Evolutionary conservation across 331 rosid species (phyloP), one percentile per base, ranked within the genome.

Genomic region (Malus hybrid): DNA sequence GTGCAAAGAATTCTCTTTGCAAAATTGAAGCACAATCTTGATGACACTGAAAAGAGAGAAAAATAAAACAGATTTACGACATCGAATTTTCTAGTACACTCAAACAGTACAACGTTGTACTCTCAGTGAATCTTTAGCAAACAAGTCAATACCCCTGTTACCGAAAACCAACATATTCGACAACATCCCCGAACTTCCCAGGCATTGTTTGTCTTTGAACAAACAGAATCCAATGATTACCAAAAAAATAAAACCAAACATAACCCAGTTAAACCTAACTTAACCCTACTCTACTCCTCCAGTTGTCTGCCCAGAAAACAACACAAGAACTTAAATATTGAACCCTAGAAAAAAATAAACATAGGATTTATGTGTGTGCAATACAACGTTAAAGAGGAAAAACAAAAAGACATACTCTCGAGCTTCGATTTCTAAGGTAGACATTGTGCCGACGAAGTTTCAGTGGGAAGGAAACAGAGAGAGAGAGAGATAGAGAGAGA

Each of bases 1-100:
- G 73, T 95, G 92, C 86, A 95, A 75, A 8, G 97, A 95, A 71
- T 92, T 92, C 77, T 95, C 99, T 89, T 95, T 92, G 83, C 99
- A 95, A 67, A 95, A 95, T 74, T 95, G 99, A 76, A 95, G 99
- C 84, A 95, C 99, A 61, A 93, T 95, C 89, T 95, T 95, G 82
- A 95, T 90, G 63, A 92, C 99, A 77, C 97, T 94, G 91, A 78
- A 29, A 62, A 62, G 33, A 28, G 18, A 5, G n/a, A 76, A 74
- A 52, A 63, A 48, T 1, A 69, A 78, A 52, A 10, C 34, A 24
- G 19, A 62, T 27, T 55, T 1, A 80, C 5, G 20, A 18, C 3
- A 15, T 44, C 20, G 9, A 75, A 34, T 44, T 24, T 68, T 73
- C 42, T 11, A 10, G 42, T 27, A 22, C 19, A 24, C 5, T 18